Conservation (phyloP, 2,329 filamentous ascomycete genomes). For the Geosmithia putterillii region DNA sequence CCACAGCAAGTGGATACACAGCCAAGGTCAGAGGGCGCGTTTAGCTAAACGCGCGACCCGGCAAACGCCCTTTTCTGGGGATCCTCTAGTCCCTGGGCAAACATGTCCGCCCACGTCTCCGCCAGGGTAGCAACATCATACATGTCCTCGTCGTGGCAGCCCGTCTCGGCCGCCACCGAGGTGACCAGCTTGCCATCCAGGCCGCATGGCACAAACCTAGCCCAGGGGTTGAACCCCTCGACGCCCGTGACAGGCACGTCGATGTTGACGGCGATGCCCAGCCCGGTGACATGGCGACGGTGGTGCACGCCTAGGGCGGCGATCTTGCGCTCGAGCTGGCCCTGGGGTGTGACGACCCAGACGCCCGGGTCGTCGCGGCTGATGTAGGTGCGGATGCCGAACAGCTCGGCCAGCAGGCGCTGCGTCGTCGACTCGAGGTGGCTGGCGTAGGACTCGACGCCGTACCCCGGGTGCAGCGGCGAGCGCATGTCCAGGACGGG, state of each 20-base stretch:
- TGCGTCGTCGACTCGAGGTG: conserved; percentile 69
- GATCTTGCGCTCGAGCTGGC: conserved; percentile 53
- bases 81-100: neutral
- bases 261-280: conserved; percentile 77
- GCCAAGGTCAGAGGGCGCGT: too few species aligned
- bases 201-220: conserved; percentile 80
- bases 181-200: conserved; percentile 68
- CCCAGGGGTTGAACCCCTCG: conserved; percentile 36
- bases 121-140: neutral
- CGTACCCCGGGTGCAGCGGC: conserved; percentile 40
- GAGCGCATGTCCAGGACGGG: conserved; percentile 72
- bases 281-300: conserved; percentile 67
- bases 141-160: neutral
- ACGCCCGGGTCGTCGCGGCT: conserved; percentile 73
- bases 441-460: conserved; percentile 64
- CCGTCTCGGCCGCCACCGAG: conserved; percentile 47
- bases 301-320: conserved; percentile 89
- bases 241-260: conserved; percentile 37
- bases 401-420: conserved; percentile 41
- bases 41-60: too few species aligned
- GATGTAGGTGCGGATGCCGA: conserved; percentile 44
- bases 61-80: neutral
- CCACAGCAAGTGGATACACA: too few species aligned
- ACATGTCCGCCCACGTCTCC: neutral
- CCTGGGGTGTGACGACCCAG: conserved; percentile 42